These are phyloP conservation scores for Adiantum capillusveneris DNA, from an alignment of 75 land plant species.

Conservation along the genomic window DNA sequence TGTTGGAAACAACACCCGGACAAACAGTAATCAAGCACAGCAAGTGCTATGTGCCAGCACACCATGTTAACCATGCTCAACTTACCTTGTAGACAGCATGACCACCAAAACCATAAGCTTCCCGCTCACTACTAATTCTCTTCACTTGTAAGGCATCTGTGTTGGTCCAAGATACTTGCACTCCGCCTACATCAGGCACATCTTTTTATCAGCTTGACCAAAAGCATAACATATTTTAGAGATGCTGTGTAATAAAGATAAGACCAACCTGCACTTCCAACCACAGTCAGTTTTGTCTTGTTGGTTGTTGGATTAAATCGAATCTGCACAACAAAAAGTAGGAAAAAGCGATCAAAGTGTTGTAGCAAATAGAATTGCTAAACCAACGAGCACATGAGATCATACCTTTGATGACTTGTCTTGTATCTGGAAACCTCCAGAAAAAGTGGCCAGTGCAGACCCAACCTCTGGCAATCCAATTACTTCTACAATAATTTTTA, in stretches of 20 bases:
- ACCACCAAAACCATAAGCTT: slow-evolving; percentile 44
- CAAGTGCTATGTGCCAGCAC: no score
- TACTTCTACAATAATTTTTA: slow-evolving; percentile 40
- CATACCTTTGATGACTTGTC: slow-evolving; percentile 28
- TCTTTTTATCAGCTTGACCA: no score
- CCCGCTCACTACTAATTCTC: slow-evolving; percentile 3
- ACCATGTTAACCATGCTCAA: no score
- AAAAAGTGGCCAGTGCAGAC: slow-evolving; percentile 42
- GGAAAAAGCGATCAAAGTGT: neutral
- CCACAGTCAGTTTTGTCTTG: slow-evolving; percentile 43
- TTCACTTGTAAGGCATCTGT: slow-evolving; percentile 4
- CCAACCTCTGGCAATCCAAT: slow-evolving; percentile 42
- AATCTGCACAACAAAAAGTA: slow-evolving; percentile 40
- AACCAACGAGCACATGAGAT: neutral
- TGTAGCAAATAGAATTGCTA: neutral
- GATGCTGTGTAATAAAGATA: neutral
- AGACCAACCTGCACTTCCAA: slow-evolving; percentile 57
- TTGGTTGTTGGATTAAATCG: slow-evolving; percentile 42
- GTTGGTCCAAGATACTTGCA: slow-evolving; percentile 7
- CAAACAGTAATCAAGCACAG: no score
- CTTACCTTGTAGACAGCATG: slow-evolving; percentile 54
- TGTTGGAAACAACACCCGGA: no score
- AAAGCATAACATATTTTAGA: no score
- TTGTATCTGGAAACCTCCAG: slow-evolving; percentile 66
- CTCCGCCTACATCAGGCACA: slow-evolving; percentile 9